These are phyloP conservation scores for Phoenix dactylifera DNA, from an alignment of 176 grass and related monocot species.

Conservation along the genomic window DNA sequence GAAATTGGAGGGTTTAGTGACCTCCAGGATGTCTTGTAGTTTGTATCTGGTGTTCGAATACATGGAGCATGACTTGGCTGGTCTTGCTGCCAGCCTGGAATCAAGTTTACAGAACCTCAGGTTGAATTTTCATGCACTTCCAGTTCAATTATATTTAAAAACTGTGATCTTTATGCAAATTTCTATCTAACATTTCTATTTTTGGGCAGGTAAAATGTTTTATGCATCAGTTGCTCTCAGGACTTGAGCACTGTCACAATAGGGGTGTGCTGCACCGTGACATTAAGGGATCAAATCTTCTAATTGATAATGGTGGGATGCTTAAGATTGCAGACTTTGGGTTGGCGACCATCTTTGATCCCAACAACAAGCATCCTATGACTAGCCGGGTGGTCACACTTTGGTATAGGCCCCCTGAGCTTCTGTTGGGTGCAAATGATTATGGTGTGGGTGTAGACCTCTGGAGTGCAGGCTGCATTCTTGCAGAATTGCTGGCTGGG, in stretches of 20 bases:
- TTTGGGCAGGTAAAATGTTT: slow-evolving; percentile 15
- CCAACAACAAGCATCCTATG: slow-evolving; percentile 17
- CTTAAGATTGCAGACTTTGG: slow-evolving; percentile 22
- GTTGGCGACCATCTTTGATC: slow-evolving; percentile 18
- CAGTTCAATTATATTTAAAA: neutral
- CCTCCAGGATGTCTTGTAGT: slow-evolving; percentile 20
- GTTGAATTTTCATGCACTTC: neutral
- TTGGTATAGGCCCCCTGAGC: slow-evolving; percentile 17
- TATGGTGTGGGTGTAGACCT: too few relatives aligned
- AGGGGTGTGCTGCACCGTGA: slow-evolving; percentile 14
- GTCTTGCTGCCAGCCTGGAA: slow-evolving; percentile 12
- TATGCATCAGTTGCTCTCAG: slow-evolving; percentile 14
- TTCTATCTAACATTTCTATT: neutral
- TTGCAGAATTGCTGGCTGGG: too few relatives aligned
- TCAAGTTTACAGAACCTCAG: slow-evolving; percentile 14
- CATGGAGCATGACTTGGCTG: slow-evolving; percentile 21
- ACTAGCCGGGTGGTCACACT: slow-evolving; percentile 18
- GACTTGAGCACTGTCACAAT: slow-evolving; percentile 20
- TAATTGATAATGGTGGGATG: slow-evolving; percentile 9
- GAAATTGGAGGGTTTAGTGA: slow-evolving; percentile 18
- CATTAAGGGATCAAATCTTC: slow-evolving; percentile 20
- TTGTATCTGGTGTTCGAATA: slow-evolving; percentile 21
- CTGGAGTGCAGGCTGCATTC: too few relatives aligned
- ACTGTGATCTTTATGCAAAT: neutral
- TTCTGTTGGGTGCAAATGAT: too few relatives aligned